phyloP scores from a whole-genome alignment of 225 moss, liverwort and hornwort genomes.

The Antitrichia curtipendula region DNA sequence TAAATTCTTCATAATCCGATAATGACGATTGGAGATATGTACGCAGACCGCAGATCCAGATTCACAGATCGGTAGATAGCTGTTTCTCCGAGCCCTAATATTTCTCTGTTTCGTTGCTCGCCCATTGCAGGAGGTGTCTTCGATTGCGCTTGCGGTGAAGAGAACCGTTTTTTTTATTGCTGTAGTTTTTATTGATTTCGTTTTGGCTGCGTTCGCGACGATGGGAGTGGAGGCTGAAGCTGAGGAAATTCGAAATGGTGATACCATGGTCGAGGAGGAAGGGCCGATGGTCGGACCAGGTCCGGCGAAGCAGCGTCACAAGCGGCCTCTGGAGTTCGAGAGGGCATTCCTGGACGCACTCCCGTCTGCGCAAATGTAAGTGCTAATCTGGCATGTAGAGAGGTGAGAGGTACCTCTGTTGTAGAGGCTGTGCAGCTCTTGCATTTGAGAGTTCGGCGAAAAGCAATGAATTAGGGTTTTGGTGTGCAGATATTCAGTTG shows the following conservation, averaged over 20 bases:
- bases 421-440: neutral
- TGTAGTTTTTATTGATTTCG: too few relatives aligned
- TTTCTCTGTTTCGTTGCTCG: neutral
- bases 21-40: neutral
- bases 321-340: conserved; percentile 92
- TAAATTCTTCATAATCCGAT: neutral
- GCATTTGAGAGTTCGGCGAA: neutral
- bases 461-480: neutral
- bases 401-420: neutral
- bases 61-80: neutral
- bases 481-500: neutral
- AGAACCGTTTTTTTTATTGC: neutral
- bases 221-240: conserved; percentile 11
- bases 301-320: conserved; percentile 49
- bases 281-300: conserved; percentile 59
- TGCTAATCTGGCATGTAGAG: neutral
- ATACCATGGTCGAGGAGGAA: conserved; percentile 13
- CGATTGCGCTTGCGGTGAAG: neutral
- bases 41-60: neutral
- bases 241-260: neutral
- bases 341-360: conserved; percentile 82
- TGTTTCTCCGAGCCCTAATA: neutral
- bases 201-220: neutral
- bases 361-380: conserved; percentile 80
- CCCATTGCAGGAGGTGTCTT: neutral